These are phyloP conservation scores for Epithemia pelagica DNA, from an alignment of 108 stramenopile genomes.

Conservation along the genomic window DNA sequence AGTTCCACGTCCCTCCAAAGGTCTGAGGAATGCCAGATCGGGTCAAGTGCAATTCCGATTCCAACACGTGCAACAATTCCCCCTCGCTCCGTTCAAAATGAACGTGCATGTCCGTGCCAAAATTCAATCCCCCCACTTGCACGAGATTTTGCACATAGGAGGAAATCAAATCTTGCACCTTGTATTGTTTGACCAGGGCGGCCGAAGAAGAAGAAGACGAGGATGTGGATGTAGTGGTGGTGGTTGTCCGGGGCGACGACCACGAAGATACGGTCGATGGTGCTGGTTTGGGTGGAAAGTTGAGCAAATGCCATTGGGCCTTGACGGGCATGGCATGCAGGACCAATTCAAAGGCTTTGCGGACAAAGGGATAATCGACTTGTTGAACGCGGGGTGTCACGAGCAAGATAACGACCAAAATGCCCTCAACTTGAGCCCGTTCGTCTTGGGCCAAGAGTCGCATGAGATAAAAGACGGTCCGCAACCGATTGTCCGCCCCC, in stretches of 20 bases:
- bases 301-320: neutral
- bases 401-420: neutral
- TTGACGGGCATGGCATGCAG: neutral
- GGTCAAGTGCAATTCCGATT: neutral
- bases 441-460: neutral
- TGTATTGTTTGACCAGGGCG: neutral
- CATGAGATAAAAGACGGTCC: neutral
- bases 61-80: neutral
- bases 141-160: neutral
- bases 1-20: neutral
- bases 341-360: neutral
- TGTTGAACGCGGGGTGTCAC: neutral
- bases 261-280: neutral
- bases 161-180: neutral
- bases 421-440: neutral
- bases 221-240: too few species aligned
- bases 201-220: too few species aligned
- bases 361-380: neutral
- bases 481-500: neutral
- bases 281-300: neutral
- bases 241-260: too few species aligned
- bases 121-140: neutral
- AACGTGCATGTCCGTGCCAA: neutral
- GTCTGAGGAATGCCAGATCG: neutral
- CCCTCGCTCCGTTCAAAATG: neutral